Conservation (phyloP, 2,329 filamentous ascomycete genomes). For the Curvularia lunata region DNA sequence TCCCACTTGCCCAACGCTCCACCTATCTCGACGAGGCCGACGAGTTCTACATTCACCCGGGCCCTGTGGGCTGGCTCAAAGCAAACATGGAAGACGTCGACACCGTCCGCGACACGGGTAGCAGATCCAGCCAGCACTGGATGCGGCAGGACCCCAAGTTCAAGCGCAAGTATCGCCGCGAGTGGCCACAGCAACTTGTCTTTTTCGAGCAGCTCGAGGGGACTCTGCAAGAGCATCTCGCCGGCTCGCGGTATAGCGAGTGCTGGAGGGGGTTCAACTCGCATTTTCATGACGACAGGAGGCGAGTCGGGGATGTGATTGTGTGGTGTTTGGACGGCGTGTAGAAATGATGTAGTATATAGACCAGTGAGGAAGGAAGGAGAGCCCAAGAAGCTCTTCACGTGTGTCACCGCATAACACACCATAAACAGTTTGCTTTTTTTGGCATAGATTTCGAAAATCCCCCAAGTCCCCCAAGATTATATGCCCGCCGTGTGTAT, state of each 20-base stretch:
- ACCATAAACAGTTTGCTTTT: not conserved
- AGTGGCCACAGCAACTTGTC: slow-evolving; percentile 56
- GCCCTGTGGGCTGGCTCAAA: slow-evolving; percentile 48
- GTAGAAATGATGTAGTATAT: not conserved
- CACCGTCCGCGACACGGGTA: slow-evolving; percentile 28
- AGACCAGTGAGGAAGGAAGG: not conserved
- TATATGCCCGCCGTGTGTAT: not conserved
- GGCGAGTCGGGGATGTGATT: slow-evolving; percentile 66
- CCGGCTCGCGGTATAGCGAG: slow-evolving; percentile 59
- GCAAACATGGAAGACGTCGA: slow-evolving; percentile 50
- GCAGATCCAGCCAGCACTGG: slow-evolving; percentile 34
- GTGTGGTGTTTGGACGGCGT: slow-evolving; percentile 59
- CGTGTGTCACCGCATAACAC: not conserved
- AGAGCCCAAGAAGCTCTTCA: not conserved
- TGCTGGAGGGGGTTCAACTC: slow-evolving; percentile 67
- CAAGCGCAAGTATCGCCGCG: slow-evolving; percentile 24
- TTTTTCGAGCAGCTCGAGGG: slow-evolving; percentile 66
- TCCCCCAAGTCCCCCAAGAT: not conserved
- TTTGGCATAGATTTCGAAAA: not conserved
- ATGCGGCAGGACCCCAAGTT: slow-evolving; percentile 31
- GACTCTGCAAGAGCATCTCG: slow-evolving; percentile 53
- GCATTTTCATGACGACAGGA: slow-evolving; percentile 67
- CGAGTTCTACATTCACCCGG: slow-evolving; percentile 77
- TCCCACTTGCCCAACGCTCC: slow-evolving; percentile 66
- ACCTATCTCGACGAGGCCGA: slow-evolving; percentile 88